These are phyloP conservation scores for Cenchrus purpureus DNA, from an alignment of 176 grass and related monocot genomes.

Conservation along the genomic window DNA sequence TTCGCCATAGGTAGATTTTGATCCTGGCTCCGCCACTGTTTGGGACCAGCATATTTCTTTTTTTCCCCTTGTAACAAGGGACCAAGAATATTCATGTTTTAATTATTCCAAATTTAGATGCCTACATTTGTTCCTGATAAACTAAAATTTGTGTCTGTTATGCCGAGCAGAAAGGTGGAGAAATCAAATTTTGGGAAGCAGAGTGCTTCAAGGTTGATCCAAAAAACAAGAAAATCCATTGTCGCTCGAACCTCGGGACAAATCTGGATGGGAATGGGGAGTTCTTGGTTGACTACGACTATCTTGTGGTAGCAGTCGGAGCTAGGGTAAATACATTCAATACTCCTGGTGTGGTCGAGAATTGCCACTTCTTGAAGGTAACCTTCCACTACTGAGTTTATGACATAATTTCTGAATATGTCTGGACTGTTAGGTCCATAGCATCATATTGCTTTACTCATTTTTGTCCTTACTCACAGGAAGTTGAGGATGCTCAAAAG, in stretches of 20 bases:
- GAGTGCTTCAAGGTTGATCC: slow-evolving; percentile 95
- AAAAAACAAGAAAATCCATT: slow-evolving; percentile 74
- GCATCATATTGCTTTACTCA: not conserved
- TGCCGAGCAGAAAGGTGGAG: slow-evolving; percentile 79
- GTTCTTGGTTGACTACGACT: slow-evolving; percentile 87
- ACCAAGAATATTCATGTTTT: not conserved
- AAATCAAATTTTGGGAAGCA: slow-evolving; percentile 90
- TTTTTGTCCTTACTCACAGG: slow-evolving; percentile 53
- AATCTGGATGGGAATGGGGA: slow-evolving; percentile 89
- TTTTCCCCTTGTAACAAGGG: not conserved
- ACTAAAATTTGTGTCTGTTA: not conserved
- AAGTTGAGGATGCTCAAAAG: slow-evolving; percentile 93
- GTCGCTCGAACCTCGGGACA: slow-evolving; percentile 68
- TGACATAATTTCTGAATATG: not conserved
- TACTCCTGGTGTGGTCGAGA: slow-evolving; percentile 81
- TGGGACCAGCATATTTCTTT: not conserved
- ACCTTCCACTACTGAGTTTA: not conserved
- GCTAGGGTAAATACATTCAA: slow-evolving; percentile 89
- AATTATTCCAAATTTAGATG: not conserved
- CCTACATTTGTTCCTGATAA: not conserved
- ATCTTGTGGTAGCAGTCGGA: slow-evolving; percentile 83
- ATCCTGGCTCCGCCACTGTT: too few species aligned
- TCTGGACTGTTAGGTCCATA: slow-evolving; percentile 2
- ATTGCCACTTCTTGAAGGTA: slow-evolving; percentile 99
- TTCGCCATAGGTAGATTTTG: too few species aligned